Base-by-base conservation (phyloP, 2,329 filamentous ascomycete species). In the Sordariomycetes sp. region DNA sequence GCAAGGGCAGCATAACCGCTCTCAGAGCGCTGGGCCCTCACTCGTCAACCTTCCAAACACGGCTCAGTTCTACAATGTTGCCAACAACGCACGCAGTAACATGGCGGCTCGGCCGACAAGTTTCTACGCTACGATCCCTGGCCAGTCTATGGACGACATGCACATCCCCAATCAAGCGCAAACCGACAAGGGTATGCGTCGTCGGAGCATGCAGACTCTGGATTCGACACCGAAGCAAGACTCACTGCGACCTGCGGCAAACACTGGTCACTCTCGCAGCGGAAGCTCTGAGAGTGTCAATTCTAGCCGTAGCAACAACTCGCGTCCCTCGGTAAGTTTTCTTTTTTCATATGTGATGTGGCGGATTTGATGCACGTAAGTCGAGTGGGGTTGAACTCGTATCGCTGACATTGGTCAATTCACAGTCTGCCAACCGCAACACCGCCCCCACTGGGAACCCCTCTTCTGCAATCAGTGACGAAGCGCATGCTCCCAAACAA, bases 141-240 rank as follows among this genome's bases (percentile, higher is more conserved):
- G 76, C 4, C 48, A 55, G 7, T 58, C 68, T 45, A 70, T 72
- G 31, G 86, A 93, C 55, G 85, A 92, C 46, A 75, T 79, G 51
- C 72, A 78, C 36, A 50, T 86, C 39, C 65, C 69, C 47, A 75
- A 67, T 37, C 65, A 68, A 36, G 55, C 66, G 18, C 54, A 73
- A 14, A 86, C 90, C 19, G 70, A 82, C 8, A 86, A 82, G 58
- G 73, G 85, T 50, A 82, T 87, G 58, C 73, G 87, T 46, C 77
- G 87, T 51, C 78, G 87, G 44, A 95, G 87, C 59, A 74, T 93
- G 62, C 85, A 85, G 44, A 81, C 76, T 14, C 57, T 72, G 39
- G 68, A 75, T 17, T 42, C 43, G 15, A 34, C 42, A 18, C 48
- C 56, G 17, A 35, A 43, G 12, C 33, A 41, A 11, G 23, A 29